A percentile compares a stretch with the other conserved stretches of the same genome.
Conservation (phyloP, 768 basidiomycete genomes). For the Russula griseocarnosa region DNA sequence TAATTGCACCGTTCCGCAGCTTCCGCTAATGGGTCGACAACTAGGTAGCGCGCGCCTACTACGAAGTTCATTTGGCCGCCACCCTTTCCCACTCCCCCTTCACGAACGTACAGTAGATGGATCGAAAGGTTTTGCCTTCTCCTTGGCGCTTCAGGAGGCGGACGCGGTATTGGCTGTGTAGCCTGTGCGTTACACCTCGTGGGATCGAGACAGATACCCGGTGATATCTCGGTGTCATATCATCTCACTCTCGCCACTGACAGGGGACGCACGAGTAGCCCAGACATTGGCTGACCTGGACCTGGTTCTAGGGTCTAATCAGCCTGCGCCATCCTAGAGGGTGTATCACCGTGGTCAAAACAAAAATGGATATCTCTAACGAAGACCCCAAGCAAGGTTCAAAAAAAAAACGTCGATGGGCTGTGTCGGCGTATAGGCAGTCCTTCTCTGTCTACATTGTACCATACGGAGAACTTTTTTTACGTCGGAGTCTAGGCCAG, state of each 20-base stretch:
- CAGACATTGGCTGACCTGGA: neutral
- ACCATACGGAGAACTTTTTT: too few species aligned
- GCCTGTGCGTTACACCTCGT: neutral
- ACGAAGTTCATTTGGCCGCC: neutral
- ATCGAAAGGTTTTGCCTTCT: neutral
- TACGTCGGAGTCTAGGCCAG: too few species aligned
- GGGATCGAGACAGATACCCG: neutral
- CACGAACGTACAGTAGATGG: neutral
- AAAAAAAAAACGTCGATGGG: too few species aligned
- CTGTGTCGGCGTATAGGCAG: too few species aligned
- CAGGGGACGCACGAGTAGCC: neutral
- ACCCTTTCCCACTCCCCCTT: neutral
- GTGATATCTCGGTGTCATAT: too few species aligned
- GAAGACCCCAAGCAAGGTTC: too few species aligned
- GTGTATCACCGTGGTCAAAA: neutral
- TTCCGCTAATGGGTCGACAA: neutral
- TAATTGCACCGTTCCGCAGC: neutral
- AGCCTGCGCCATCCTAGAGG: neutral
- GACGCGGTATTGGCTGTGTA: neutral
- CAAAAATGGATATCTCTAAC: too few species aligned
- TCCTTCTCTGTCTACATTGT: too few species aligned
- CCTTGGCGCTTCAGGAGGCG: neutral
- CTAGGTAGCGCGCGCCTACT: neutral
- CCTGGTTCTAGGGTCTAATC: neutral
- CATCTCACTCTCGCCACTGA: too few species aligned